phyloP scores from a whole-genome alignment of 805 yeast genomes.

The Diddensiella caesifluorescens region DNA sequence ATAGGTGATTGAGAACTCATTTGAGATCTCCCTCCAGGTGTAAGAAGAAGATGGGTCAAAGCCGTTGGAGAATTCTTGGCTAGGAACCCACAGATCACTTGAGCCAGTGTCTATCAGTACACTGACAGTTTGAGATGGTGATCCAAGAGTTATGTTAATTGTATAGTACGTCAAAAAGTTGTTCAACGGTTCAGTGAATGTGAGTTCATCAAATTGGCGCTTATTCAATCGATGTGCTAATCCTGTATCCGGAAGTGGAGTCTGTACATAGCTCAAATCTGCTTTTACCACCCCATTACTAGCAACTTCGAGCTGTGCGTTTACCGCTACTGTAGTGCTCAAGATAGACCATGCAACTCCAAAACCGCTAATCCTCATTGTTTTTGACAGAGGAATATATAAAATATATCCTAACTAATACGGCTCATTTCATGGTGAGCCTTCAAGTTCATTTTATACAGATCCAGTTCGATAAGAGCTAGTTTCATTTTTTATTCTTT shows the following conservation, averaged over 20 bases:
- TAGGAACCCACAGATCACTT: conserved; percentile 56
- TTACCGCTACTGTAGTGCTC: too few species aligned
- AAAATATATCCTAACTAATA: too few species aligned
- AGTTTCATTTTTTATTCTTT: too few species aligned
- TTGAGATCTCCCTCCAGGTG: conserved; percentile 15
- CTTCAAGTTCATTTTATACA: too few species aligned
- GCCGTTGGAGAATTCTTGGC: conserved; percentile 19
- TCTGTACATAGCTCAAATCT: conserved; percentile 14
- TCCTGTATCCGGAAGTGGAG: conserved; percentile 3
- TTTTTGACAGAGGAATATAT: too few species aligned
- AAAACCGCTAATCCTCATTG: too few species aligned
- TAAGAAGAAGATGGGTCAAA: conserved; percentile 12
- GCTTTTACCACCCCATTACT: conserved; percentile 9
- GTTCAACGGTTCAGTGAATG: conserved; percentile 20
- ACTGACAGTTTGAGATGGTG: conserved; percentile 46
- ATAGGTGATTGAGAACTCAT: conserved; percentile 28
- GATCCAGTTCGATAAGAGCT: too few species aligned
- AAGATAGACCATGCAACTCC: too few species aligned
- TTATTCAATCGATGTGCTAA: conserved; percentile 3
- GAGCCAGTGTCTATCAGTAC: conserved; percentile 67
- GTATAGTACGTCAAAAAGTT: conserved; percentile 32
- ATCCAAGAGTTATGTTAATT: conserved; percentile 42
- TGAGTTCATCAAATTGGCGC: conserved; percentile 7
- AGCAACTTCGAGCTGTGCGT: neutral
- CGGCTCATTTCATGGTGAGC: too few species aligned